Evolutionary conservation across 768 basidiomycete genomes (phyloP), one percentile per base, ranked within the genome.

Genomic region (Tylopilus plumbeoviolaceoides): DNA sequence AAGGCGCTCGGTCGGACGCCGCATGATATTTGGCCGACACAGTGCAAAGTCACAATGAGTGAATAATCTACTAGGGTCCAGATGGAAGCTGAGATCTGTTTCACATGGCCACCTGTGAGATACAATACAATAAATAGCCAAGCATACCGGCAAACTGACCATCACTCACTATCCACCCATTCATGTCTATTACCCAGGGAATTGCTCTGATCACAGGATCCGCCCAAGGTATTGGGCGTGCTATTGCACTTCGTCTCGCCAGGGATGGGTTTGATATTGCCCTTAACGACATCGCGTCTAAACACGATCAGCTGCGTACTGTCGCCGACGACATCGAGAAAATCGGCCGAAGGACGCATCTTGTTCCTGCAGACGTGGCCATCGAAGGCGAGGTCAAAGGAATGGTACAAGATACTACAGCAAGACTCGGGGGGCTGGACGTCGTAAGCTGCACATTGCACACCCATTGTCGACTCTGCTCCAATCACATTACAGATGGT

Each of bases 391-490:
- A 78, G 8, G 78, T 82, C 2, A 64, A 73, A 50, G 50, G 25
- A 7, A 69, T 80, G 65, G 63, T 83, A 3, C 64, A 66, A 4
- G 47, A 48, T 0, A 59, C 62, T 12, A 59, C 64, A 1, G 38
- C 63, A 7, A 55, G 59, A 10, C 64, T 80, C 9, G 80, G 79
- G 2, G 61, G 73, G 4, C 54, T 83, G 18, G 76, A 80, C 54
- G 77, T 78, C 17, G 80, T 79, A 44, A 53, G 78, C 63, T 4
- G 10, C 9, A 1, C 17, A 14, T 28, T 7, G 1, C 1, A 9
- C 11, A 23, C 7, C 14, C 8, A 1, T 14, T 9, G 12, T 40
- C 7, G 11, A 44, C 40, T 10, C 0, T 35, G 18, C 7, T n/a
- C 23, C 15, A 9, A 33, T 40, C n/a, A 10, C 15, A 4, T 36